These are phyloP conservation scores for Pythium insidiosum DNA, from an alignment of 352 stramenopile species.

Conservation along the genomic window DNA sequence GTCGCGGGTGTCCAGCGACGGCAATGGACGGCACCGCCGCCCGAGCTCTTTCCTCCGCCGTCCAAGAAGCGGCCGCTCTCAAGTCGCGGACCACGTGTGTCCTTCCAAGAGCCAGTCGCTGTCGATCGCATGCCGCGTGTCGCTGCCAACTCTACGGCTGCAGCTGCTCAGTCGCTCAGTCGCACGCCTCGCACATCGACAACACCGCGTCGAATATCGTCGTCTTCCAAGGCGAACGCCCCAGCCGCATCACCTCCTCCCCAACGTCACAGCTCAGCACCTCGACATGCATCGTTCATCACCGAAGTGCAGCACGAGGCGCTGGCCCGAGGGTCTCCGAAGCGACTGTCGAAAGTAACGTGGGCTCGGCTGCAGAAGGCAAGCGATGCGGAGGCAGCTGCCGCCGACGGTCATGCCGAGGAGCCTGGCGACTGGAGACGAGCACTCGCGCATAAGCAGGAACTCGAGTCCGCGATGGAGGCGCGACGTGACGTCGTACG, in stretches of 20 bases:
- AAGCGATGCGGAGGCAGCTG: slow-evolving; percentile 1
- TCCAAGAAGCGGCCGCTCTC: not conserved
- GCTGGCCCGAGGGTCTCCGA: slow-evolving; percentile 10
- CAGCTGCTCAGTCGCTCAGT: too few species aligned
- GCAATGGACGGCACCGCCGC: slow-evolving; percentile 19
- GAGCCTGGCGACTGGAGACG: not conserved
- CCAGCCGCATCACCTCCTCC: too few species aligned
- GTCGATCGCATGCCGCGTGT: too few species aligned
- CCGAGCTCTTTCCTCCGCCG: slow-evolving; percentile 9
- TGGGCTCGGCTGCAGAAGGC: slow-evolving; percentile 16
- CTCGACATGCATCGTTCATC: too few species aligned
- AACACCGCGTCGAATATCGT: too few species aligned
- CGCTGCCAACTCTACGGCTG: too few species aligned
- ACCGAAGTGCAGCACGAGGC: slow-evolving; percentile 15
- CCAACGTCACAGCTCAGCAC: too few species aligned
- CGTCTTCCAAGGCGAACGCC: too few species aligned
- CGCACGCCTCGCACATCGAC: too few species aligned
- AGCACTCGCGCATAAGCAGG: slow-evolving; percentile 12
- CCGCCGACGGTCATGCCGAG: too few species aligned
- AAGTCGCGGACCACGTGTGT: not conserved
- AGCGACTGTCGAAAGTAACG: slow-evolving; percentile 15
- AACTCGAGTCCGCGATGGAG: slow-evolving; percentile 8
- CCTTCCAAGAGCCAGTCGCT: too few species aligned
- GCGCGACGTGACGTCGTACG: slow-evolving; percentile 9
- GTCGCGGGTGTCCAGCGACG: slow-evolving; percentile 3